These are phyloP conservation scores for Aspergillus wentii DNA, from an alignment of 495 filamentous ascomycete genomes.

Conservation along the genomic window DNA sequence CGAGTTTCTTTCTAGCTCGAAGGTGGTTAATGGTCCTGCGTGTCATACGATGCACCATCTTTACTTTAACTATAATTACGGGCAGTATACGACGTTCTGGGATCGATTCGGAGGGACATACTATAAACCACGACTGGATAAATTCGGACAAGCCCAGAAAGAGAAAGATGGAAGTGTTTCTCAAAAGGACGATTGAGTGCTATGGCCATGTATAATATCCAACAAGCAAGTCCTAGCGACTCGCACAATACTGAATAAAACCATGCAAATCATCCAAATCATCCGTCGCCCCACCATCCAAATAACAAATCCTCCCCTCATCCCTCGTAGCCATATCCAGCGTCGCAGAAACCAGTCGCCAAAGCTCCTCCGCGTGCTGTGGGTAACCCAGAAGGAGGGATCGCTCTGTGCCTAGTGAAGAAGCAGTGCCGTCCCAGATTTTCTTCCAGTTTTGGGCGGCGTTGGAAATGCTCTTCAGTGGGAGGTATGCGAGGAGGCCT, in stretches of 20 bases:
- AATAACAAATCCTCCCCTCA: conserved; percentile 18
- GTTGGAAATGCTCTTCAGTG: conserved; percentile 21
- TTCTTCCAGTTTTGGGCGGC: conserved; percentile 32
- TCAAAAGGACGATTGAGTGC: no score
- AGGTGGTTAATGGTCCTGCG: conserved; percentile 84
- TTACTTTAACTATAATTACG: conserved; percentile 97
- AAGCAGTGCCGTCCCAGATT: conserved; percentile 25
- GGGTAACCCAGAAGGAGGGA: conserved; percentile 28
- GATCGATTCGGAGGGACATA: conserved; percentile 85
- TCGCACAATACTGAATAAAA: conserved; percentile 35
- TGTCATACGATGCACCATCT: conserved; percentile 95
- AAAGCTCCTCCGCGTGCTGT: conserved; percentile 37
- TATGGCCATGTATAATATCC: no score
- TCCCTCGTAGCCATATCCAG: conserved; percentile 15
- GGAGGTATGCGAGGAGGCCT: conserved; percentile 22
- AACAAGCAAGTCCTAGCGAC: no score
- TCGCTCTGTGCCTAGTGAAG: conserved; percentile 15
- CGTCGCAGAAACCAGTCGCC: conserved; percentile 30
- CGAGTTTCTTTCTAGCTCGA: conserved; percentile 78
- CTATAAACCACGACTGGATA: no score
- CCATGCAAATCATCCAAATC: conserved; percentile 33
- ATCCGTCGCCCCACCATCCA: conserved; percentile 31
- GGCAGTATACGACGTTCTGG: conserved; percentile 92
- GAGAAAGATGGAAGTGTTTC: no score
- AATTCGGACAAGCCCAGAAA: no score